Evolutionary conservation across 2,329 filamentous ascomycete genomes (phyloP).

Genomic region (Xylaria polymorpha): DNA sequence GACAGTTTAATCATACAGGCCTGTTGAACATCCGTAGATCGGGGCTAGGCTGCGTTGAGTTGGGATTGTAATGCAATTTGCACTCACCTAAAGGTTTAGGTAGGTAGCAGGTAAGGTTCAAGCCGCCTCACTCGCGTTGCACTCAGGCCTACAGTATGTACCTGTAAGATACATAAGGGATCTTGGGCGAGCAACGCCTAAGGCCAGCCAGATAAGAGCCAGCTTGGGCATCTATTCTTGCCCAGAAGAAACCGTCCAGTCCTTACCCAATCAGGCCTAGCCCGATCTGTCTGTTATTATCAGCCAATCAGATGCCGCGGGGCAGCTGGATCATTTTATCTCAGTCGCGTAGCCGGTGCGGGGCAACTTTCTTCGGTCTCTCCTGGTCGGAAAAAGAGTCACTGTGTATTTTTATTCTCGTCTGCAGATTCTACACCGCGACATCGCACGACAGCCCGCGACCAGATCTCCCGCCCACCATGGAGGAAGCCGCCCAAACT

Average conservation of each 20-base stretch:
- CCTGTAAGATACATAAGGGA: no score
- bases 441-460: constrained; percentile 1
- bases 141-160: no score
- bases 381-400: neutral
- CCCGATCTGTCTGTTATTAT: neutral
- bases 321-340: constrained; percentile 26
- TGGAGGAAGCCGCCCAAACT: constrained; percentile 49
- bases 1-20: neutral
- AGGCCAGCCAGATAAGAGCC: constrained; percentile 1
- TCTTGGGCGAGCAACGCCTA: neutral
- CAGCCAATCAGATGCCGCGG: constrained; percentile 35
- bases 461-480: constrained; percentile 14
- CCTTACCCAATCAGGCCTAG: constrained; percentile 14
- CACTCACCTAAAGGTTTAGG: no score
- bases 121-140: neutral
- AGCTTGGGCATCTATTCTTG: constrained; percentile 25
- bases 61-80: neutral
- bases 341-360: constrained; percentile 29
- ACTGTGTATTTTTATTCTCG: neutral
- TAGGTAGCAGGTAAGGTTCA: no score
- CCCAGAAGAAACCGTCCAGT: constrained; percentile 11
- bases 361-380: constrained; percentile 26
- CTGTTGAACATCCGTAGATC: neutral
- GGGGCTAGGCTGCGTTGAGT: neutral
- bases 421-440: neutral